These are phyloP conservation scores for Fusarium penzigii DNA, from an alignment of 2,329 filamentous ascomycete species.

Conservation along the genomic window DNA sequence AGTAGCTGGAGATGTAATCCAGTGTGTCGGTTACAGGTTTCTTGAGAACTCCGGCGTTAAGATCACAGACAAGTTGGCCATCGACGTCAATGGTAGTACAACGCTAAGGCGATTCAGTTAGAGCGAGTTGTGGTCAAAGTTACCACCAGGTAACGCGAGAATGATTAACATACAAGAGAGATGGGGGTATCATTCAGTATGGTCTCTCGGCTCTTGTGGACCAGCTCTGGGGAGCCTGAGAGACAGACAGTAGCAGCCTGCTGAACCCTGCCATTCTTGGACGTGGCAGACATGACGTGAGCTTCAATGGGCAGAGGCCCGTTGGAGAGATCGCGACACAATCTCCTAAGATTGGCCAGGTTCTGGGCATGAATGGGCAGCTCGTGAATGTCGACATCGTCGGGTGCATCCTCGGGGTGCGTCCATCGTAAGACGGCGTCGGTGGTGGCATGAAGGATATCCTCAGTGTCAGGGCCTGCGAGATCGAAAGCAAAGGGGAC, in stretches of 20 bases:
- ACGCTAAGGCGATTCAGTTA: constrained; percentile 56
- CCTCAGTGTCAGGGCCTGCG: constrained; percentile 87
- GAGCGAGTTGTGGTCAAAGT: neutral
- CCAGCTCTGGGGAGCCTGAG: constrained; percentile 82
- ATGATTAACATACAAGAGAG: constrained; percentile 70
- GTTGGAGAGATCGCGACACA: constrained; percentile 82
- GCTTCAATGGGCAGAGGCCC: constrained; percentile 74
- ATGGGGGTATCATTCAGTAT: constrained; percentile 92
- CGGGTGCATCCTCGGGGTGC: constrained; percentile 82
- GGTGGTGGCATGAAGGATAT: constrained; percentile 88
- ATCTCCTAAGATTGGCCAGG: constrained; percentile 72
- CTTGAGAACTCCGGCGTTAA: constrained; percentile 66
- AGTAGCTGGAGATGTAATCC: constrained; percentile 82
- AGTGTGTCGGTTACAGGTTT: constrained; percentile 79
- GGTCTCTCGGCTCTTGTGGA: constrained; percentile 85
- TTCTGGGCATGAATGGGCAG: constrained; percentile 91
- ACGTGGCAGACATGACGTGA: constrained; percentile 78
- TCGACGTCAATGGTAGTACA: constrained; percentile 94
- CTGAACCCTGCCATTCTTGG: constrained; percentile 67
- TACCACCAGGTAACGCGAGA: neutral
- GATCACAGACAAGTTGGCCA: constrained; percentile 83
- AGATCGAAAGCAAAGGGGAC: constrained; percentile 94
- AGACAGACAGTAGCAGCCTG: constrained; percentile 87
- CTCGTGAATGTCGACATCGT: constrained; percentile 82
- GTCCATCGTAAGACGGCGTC: constrained; percentile 91